A percentile compares a stretch with the other conserved stretches of the same genome.
These are phyloP conservation scores for Suillus paluster DNA, from an alignment of 768 basidiomycete species.

Conservation along the genomic window DNA sequence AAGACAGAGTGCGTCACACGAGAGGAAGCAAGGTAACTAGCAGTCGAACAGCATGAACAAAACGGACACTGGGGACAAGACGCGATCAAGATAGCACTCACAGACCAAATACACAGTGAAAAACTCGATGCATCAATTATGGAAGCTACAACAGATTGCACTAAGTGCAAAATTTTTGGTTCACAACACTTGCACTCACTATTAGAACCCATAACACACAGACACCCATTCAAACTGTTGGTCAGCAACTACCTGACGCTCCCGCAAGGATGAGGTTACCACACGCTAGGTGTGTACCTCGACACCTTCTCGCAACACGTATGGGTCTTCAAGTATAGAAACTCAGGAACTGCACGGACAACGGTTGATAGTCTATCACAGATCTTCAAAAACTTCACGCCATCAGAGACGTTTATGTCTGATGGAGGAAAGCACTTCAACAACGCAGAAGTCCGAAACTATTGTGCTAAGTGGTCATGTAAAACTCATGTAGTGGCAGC, in stretches of 20 bases:
- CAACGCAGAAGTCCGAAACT: too few species aligned
- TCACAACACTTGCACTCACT: conserved; percentile 19
- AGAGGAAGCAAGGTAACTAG: conserved; percentile 9
- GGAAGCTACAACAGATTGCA: conserved; percentile 17
- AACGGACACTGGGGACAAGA: conserved; percentile 41
- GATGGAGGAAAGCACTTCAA: too few species aligned
- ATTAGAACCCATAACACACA: conserved; percentile 22
- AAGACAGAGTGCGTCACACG: conserved; percentile 7
- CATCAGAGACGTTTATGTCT: too few species aligned
- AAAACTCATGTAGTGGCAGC: too few species aligned
- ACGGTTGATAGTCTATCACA: too few species aligned
- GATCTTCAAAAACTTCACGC: too few species aligned
- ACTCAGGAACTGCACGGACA: too few species aligned
- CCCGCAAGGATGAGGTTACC: conserved; percentile 10
- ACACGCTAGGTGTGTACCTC: too few species aligned
- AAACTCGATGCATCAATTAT: conserved; percentile 24
- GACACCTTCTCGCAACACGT: too few species aligned
- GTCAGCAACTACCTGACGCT: conserved; percentile 27
- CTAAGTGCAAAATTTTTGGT: conserved; percentile 18
- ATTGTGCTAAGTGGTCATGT: too few species aligned
- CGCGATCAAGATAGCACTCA: conserved; percentile 30
- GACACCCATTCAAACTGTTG: conserved; percentile 26
- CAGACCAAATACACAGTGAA: conserved; percentile 33
- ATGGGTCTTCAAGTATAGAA: too few species aligned
- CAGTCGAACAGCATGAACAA: not conserved